These are phyloP conservation scores for Termitomyces sp. DNA, from an alignment of 768 basidiomycete species.

Conservation along the genomic window DNA sequence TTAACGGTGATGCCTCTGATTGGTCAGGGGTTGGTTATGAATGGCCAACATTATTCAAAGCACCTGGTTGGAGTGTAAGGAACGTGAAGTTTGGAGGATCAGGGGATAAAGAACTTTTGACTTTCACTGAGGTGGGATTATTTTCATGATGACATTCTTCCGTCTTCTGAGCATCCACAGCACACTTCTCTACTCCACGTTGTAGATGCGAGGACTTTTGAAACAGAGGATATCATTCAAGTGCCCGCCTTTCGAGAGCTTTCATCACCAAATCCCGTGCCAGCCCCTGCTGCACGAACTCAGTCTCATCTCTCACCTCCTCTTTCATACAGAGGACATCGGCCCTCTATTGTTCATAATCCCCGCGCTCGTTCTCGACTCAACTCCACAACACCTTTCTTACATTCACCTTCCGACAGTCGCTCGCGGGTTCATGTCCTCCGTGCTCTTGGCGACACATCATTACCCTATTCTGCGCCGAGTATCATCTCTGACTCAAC, in stretches of 20 bases:
- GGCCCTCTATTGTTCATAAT: conserved; percentile 1
- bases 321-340: not conserved
- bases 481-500: conserved; percentile 40
- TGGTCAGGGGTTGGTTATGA: conserved; percentile 64
- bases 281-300: conserved; percentile 4
- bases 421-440: conserved; percentile 27
- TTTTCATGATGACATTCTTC: not conserved
- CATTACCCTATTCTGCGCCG: conserved; percentile 34
- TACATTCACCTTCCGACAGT: not conserved
- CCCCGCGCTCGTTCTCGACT: conserved; percentile 2
- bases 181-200: conserved; percentile 81
- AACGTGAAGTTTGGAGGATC: conserved; percentile 78
- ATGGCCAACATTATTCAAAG: conserved; percentile 55
- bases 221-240: conserved; percentile 63
- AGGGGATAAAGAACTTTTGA: conserved; percentile 75
- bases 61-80: conserved; percentile 80
- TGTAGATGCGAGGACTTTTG: conserved; percentile 83
- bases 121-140: conserved; percentile 77
- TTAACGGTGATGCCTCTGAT: conserved; percentile 37
- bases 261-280: conserved; percentile 3
- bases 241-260: conserved; percentile 37
- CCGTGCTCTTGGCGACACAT: conserved; percentile 49
- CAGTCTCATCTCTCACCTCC: conserved; percentile 3
- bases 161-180: conserved; percentile 28
- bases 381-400: not conserved